Evolutionary conservation across 108 stramenopile species (phyloP), one percentile per base, ranked within the genome.

Genomic region (Nitzschia sp.): DNA sequence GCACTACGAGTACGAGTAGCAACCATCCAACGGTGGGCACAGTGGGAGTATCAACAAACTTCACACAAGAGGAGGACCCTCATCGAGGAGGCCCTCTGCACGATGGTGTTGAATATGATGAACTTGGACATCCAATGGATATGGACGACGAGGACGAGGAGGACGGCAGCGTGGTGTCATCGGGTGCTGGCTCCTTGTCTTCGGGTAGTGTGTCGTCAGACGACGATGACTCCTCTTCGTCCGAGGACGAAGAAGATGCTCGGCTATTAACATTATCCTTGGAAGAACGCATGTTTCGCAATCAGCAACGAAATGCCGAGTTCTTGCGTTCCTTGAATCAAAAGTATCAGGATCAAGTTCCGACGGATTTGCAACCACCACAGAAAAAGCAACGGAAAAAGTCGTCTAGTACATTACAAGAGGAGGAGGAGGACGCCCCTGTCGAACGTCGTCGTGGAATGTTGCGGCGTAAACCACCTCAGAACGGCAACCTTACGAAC

Each of bases 271-370:
- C 33, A 13, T 11, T 52, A 45, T 62, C 71, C 3, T 50, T 72
- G 9, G 28, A 53, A 41, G 53, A 72, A 57, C 71, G 71, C 17
- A 23, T 34, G 33, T 41, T 52, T 17, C 38, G 53, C 1, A 72
- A 72, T 54, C 50, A 47, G 36, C 32, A 22, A 31, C 61, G 71
- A n/a, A 72, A 72, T 54, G 45, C 35, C 5, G 15, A 23, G 13
- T 72, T 72, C 27, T 53, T 72, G 13, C 45, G 47, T 2, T 36
- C 27, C 17, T 61, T 72, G 1, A 23, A 61, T 34, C 44, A 72
- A 63, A 63, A 63, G 17, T 72, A 72, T 50, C 6, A 53, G 21
- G 34, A 35, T 13, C 0, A 50, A 11, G 17, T 56, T 9, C 22
- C 25, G 15, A 31, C 9, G 6, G 38, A 41, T 6, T 13, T 41